Base-by-base conservation (phyloP, 768 basidiomycete species). In the Favolaschia claudopus region DNA sequence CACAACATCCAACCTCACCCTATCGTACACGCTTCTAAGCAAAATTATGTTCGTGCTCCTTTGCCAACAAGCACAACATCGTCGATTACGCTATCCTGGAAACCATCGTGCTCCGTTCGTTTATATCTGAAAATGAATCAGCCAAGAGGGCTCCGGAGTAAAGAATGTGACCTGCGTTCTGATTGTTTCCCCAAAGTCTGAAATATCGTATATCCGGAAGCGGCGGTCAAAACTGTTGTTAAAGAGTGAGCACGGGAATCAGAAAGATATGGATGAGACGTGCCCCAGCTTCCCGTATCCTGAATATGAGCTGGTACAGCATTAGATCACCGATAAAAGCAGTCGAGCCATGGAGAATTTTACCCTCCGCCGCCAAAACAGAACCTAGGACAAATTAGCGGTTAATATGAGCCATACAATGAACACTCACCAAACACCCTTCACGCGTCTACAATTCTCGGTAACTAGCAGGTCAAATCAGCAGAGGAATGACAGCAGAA, bases 161-260 rank as follows among this genome's bases (percentile, higher is more conserved):
- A 2, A 42, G 38, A 42, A 20, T 24, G 24, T 3, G 6, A 17
- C 36, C 43, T 27, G 84, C 33, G 96, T 96, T 70, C 82, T 79
- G 70, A 99, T 93, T 7, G 86, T 95, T 81, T 99, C 96, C 40
- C 96, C 96, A 66, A 84, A 98, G 60, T 94, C 87, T 17, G 89
- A 90, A 48, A 99, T 82, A 24, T 94, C 87, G 72, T 89, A 99
- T 40, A 98, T 78, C 8, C 96, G 82, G 82, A 96, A 95, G 37
- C 96, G 84, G 17, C 96, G 86, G 72, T 97, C 93, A 70, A 98
- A 97, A 14, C 90, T 91, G 47, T 38, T 62, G 47, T 36, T 55
- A 38, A 33, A 32, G 46, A 47, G 32, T 69, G n/a, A n/a, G n/a
- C n/a, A n/a, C 20, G 67, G 50, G 52, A 13, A 36, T 24, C n/a